Percentiles rank a stretch among this genome's conserved stretches.
These are phyloP conservation scores for Myrica gale DNA, from an alignment of 306 rosid genomes.

Conservation along the genomic window DNA sequence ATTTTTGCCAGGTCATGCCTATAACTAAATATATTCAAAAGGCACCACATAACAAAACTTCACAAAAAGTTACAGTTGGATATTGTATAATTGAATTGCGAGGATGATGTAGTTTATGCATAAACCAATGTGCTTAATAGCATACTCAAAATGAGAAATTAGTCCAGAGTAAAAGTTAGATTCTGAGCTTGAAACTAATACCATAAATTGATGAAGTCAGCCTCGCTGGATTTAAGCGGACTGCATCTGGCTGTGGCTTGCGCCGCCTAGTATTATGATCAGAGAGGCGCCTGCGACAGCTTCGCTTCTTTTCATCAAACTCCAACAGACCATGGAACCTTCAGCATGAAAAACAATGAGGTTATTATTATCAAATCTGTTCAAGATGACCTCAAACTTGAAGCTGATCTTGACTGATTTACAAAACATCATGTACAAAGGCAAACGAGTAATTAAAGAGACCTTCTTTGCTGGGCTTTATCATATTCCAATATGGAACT, in stretches of 20 bases:
- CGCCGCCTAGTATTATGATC: conserved; percentile 99
- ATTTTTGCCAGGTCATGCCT: background rate
- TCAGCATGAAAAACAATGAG: conserved; percentile 33
- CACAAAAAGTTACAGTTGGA: background rate
- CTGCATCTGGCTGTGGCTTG: conserved; percentile 63
- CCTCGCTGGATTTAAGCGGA: conserved; percentile 47
- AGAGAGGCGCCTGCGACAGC: conserved; percentile 89
- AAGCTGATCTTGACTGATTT: conserved; percentile 20
- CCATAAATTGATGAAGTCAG: conserved; percentile 61
- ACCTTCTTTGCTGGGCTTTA: background rate
- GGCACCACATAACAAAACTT: background rate
- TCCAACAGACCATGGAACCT: conserved; percentile 89
- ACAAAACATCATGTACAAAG: too few species aligned
- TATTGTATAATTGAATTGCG: too few species aligned
- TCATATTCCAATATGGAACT: conserved; percentile 12
- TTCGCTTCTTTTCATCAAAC: conserved; percentile 87
- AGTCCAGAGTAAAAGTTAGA: background rate
- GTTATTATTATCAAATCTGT: conserved; percentile 21
- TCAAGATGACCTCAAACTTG: conserved; percentile 14
- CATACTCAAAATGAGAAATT: background rate
- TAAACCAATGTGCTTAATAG: background rate
- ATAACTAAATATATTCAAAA: background rate
- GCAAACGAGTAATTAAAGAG: too few species aligned
- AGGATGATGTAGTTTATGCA: background rate
- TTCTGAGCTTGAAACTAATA: conserved; percentile 18